Percentiles rank a stretch among this genome's conserved stretches.
These are phyloP conservation scores for Echeveria elegans DNA, from an alignment of 164 flowering plant genomes.

Conservation along the genomic window DNA sequence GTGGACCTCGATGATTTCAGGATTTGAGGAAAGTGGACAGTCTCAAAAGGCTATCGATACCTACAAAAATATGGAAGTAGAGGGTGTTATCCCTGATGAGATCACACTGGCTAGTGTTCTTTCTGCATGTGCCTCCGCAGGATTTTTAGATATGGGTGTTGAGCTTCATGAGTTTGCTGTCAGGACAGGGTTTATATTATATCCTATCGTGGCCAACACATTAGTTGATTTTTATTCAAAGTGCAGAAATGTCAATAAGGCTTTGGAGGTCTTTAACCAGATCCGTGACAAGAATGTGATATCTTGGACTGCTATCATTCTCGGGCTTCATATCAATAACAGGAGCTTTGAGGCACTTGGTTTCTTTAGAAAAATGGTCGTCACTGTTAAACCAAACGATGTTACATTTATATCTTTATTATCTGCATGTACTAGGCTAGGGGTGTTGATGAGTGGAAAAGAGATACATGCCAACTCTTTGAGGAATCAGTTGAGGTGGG, in stretches of 20 bases:
- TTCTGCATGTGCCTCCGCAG: conserved; percentile 62
- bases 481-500: conserved; percentile 41
- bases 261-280: conserved; percentile 63
- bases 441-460: conserved; percentile 78
- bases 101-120: conserved; percentile 61
- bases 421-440: conserved; percentile 72
- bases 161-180: conserved; percentile 69
- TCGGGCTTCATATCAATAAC: conserved; percentile 59
- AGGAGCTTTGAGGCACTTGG: conserved; percentile 60
- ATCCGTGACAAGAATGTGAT: conserved; percentile 57
- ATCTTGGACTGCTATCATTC: conserved; percentile 81
- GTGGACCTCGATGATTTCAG: conserved; percentile 85
- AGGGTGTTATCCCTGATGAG: conserved; percentile 61
- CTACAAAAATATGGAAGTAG: conserved; percentile 51
- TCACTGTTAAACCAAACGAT: conserved; percentile 42
- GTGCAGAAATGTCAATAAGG: conserved; percentile 61
- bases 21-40: conserved; percentile 48
- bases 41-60: conserved; percentile 61
- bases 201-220: conserved; percentile 49
- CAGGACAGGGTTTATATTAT: conserved; percentile 47
- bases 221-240: conserved; percentile 84
- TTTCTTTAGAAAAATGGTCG: conserved; percentile 63
- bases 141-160: conserved; percentile 49
- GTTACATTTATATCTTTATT: conserved; percentile 59
- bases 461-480: conserved; percentile 86